A percentile compares a stretch with the other conserved stretches of the same genome.
Conservation (phyloP, 2,329 filamentous ascomycete genomes). For the Apiospora marii region DNA sequence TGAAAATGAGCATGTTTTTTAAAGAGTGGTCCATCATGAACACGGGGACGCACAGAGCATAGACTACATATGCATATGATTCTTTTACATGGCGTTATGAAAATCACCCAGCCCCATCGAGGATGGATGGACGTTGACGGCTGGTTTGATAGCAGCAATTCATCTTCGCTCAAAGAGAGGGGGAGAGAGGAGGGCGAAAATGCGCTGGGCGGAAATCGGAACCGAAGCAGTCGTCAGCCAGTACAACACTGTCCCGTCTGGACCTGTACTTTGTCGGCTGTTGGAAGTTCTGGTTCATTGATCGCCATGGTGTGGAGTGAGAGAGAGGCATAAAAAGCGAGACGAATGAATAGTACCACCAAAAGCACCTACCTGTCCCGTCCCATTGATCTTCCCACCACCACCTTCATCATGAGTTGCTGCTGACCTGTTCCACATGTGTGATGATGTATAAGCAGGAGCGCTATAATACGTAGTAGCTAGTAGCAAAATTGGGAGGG, state of each 20-base stretch:
- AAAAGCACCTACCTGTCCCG: neutral
- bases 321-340: neutral
- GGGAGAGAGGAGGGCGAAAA: constrained; percentile 4
- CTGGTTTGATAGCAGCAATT: constrained; percentile 7
- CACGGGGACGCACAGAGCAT: constrained; percentile 24
- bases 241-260: neutral
- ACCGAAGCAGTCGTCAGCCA: neutral
- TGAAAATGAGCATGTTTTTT: constrained; percentile 11
- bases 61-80: constrained; percentile 25
- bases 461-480: neutral
- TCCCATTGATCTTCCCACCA: neutral
- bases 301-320: constrained; percentile 1
- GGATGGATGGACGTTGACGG: neutral
- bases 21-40: neutral
- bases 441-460: neutral
- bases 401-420: neutral
- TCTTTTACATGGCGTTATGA: constrained; percentile 11
- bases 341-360: constrained; percentile 9
- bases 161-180: neutral
- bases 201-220: constrained; percentile 2
- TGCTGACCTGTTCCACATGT: constrained; percentile 12
- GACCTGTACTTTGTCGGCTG: neutral
- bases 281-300: neutral
- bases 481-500: neutral
- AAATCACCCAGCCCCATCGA: neutral